phyloP scores from a whole-genome alignment of 768 basidiomycete genomes.

The Gymnopilus dilepis region DNA sequence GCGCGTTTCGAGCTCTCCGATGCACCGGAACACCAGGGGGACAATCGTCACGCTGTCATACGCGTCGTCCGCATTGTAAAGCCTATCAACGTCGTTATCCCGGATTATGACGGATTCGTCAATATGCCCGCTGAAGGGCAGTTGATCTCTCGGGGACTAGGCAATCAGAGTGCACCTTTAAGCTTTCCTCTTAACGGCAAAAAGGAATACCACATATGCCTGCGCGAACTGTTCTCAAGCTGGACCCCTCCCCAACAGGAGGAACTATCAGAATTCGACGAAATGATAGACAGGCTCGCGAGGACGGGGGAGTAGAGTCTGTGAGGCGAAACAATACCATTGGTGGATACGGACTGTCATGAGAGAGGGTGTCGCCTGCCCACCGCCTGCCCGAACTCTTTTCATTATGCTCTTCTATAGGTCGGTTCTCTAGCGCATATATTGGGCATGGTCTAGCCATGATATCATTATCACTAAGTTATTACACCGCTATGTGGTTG shows the following conservation, averaged over 20 bases:
- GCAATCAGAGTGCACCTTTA: background rate
- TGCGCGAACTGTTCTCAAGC: constrained; percentile 1
- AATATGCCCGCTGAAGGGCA: background rate
- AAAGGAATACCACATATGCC: background rate
- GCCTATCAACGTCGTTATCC: background rate
- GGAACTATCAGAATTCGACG: too few species aligned
- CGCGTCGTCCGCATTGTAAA: background rate
- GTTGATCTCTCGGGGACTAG: background rate
- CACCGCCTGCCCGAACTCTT: too few species aligned
- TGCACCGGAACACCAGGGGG: background rate
- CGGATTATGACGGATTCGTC: background rate
- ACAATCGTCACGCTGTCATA: background rate
- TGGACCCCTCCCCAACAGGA: background rate
- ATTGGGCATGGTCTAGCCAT: too few species aligned
- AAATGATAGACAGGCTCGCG: too few species aligned
- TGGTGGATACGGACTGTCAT: too few species aligned
- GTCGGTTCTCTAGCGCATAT: too few species aligned
- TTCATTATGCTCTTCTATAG: too few species aligned
- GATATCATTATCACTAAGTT: too few species aligned
- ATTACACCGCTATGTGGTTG: too few species aligned
- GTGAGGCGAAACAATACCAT: too few species aligned
- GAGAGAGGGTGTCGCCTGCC: too few species aligned
- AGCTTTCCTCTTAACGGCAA: background rate
- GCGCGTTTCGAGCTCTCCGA: background rate
- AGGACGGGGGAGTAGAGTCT: too few species aligned